Evolutionary conservation across 1,284 basidiomycete species (phyloP).

Genomic region (Ganoderma boninense): DNA sequence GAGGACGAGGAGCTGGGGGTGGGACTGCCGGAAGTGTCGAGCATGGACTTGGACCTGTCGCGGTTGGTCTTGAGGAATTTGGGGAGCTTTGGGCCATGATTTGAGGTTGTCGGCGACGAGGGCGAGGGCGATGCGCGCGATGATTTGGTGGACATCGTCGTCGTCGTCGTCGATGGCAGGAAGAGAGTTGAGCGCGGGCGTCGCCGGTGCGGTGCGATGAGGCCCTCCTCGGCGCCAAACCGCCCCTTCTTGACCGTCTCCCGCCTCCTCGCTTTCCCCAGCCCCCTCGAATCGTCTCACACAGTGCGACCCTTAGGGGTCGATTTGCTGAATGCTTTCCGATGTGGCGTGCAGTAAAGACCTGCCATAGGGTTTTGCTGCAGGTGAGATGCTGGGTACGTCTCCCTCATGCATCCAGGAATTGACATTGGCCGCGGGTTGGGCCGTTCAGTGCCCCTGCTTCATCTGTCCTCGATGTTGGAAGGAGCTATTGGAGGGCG

Average conservation of each 20-base stretch:
- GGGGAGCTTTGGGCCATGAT: conserved; percentile 60
- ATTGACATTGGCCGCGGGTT: not conserved
- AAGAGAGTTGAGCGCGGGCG: conserved; percentile 21
- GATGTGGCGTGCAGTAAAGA: not conserved
- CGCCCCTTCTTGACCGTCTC: not conserved
- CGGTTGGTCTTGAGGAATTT: conserved; percentile 70
- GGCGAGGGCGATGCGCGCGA: conserved; percentile 42
- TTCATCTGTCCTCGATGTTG: not conserved
- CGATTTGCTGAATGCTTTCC: not conserved
- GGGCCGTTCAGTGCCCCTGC: not conserved
- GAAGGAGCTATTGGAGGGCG: not conserved
- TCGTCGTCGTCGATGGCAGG: conserved; percentile 36
- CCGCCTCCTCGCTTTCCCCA: not conserved
- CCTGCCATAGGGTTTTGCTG: not conserved
- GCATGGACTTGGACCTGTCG: conserved; percentile 67
- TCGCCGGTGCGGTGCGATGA: conserved; percentile 17
- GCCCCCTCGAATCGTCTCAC: conserved; percentile 1
- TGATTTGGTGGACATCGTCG: conserved; percentile 42
- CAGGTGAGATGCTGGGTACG: too few species aligned
- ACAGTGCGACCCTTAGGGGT: not conserved
- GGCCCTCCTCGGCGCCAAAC: conserved; percentile 1
- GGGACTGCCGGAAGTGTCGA: conserved; percentile 51
- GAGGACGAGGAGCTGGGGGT: conserved; percentile 51
- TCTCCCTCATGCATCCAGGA: not conserved
- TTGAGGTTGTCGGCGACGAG: conserved; percentile 43